These are phyloP conservation scores for Fraxinus floribunda DNA, from an alignment of 305 asterid species.

Conservation along the genomic window DNA sequence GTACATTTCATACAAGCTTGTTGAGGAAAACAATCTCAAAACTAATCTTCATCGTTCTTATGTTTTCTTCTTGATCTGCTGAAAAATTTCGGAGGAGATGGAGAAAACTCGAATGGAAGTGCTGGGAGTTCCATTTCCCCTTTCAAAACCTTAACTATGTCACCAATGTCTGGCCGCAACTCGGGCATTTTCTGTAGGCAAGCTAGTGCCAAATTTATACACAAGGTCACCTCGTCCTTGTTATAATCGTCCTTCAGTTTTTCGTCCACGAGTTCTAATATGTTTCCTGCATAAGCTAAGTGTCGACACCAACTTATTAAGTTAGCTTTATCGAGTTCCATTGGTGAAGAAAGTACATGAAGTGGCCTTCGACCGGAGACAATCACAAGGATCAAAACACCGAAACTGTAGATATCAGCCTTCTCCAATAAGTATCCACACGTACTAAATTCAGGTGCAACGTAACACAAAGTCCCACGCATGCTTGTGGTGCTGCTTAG, in stretches of 20 bases:
- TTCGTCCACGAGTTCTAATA: conserved; percentile 47
- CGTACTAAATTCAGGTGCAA: conserved; percentile 50
- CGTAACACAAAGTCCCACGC: conserved; percentile 55
- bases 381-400: conserved; percentile 47
- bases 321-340: conserved; percentile 52
- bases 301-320: conserved; percentile 51
- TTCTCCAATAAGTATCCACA: conserved; percentile 48
- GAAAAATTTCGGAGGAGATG: conserved; percentile 40
- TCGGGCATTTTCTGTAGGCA: conserved; percentile 51
- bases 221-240: conserved; percentile 42
- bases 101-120: conserved; percentile 48
- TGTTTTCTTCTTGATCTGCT: conserved; percentile 45
- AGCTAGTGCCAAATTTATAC: conserved; percentile 50
- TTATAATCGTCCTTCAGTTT: conserved; percentile 33
- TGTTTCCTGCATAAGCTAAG: conserved; percentile 44
- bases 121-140: conserved; percentile 47
- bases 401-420: conserved; percentile 51
- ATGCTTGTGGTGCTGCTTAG: conserved; percentile 57
- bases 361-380: conserved; percentile 53
- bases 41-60: conserved; percentile 37
- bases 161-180: conserved; percentile 42
- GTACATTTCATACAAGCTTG: neutral
- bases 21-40: neutral
- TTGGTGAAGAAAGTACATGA: conserved; percentile 49
- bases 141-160: conserved; percentile 43